A percentile compares a stretch with the other conserved stretches of the same genome.
These are phyloP conservation scores for Rosellinia necatrix DNA, from an alignment of 2,329 filamentous ascomycete genomes.

Conservation along the genomic window DNA sequence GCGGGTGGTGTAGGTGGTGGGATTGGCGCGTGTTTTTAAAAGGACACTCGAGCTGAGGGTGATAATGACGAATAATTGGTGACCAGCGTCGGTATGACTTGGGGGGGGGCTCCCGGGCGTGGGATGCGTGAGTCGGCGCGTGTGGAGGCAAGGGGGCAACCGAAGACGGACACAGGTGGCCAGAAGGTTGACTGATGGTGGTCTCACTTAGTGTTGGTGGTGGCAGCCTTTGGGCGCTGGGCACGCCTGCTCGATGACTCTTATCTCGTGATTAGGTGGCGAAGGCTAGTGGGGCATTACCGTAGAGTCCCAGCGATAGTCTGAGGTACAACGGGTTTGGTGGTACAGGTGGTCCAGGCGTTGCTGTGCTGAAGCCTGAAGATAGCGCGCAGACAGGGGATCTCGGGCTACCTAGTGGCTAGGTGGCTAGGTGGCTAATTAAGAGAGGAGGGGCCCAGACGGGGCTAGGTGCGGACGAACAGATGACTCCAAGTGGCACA, in stretches of 20 bases:
- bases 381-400: slow-evolving; percentile 24
- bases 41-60: slow-evolving; percentile 28
- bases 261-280: slow-evolving; percentile 42
- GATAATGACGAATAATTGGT: slow-evolving; percentile 31
- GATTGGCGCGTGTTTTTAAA: slow-evolving; percentile 34
- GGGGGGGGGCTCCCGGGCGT: slow-evolving; percentile 5
- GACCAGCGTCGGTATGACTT: slow-evolving; percentile 27
- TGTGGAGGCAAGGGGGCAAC: slow-evolving; percentile 30
- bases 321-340: slow-evolving; percentile 25
- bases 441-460: slow-evolving; percentile 27
- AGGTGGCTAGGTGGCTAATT: slow-evolving; percentile 29
- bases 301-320: slow-evolving; percentile 23
- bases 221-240: slow-evolving; percentile 32
- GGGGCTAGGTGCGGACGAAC: slow-evolving; percentile 31
- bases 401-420: slow-evolving; percentile 18
- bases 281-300: slow-evolving; percentile 40
- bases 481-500: slow-evolving; percentile 35
- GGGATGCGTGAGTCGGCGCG: slow-evolving; percentile 36
- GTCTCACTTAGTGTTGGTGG: slow-evolving; percentile 31
- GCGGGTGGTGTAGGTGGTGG: slow-evolving; percentile 28
- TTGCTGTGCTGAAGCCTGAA: slow-evolving; percentile 26
- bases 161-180: slow-evolving; percentile 34
- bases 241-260: slow-evolving; percentile 42
- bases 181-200: slow-evolving; percentile 32
- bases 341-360: slow-evolving; percentile 7